Conservation (phyloP, 148 eudicot species). For the Spergularia bocconei region DNA sequence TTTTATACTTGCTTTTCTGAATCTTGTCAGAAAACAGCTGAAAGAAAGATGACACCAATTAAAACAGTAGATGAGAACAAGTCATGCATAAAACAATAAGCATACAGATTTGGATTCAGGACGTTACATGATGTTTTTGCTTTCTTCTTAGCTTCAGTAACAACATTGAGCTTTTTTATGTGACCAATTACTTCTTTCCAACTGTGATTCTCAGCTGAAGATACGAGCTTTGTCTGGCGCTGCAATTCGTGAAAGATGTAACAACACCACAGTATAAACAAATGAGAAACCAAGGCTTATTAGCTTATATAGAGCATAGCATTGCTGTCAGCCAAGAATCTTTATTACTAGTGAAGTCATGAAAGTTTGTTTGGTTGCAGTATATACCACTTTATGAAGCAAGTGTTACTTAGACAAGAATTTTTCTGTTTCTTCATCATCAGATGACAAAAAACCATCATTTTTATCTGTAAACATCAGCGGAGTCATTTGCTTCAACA, state of each 20-base stretch:
- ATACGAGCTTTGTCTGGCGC: slow-evolving; percentile 34
- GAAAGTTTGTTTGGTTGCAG: not conserved
- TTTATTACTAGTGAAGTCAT: not conserved
- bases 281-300: not conserved
- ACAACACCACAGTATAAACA: slow-evolving; percentile 29
- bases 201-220: slow-evolving; percentile 59
- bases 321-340: not conserved
- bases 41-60: slow-evolving; percentile 6
- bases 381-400: slow-evolving; percentile 52
- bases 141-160: slow-evolving; percentile 60
- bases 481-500: slow-evolving; percentile 69
- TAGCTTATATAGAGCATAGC: not conserved
- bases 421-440: slow-evolving; percentile 67
- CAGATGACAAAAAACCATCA: slow-evolving; percentile 74
- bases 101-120: not conserved
- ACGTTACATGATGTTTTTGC: slow-evolving; percentile 63
- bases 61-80: not conserved
- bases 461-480: slow-evolving; percentile 74
- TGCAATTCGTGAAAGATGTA: slow-evolving; percentile 36
- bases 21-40: slow-evolving; percentile 33
- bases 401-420: slow-evolving; percentile 45
- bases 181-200: slow-evolving; percentile 77
- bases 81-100: slow-evolving; percentile 10
- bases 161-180: slow-evolving; percentile 72
- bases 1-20: too few species aligned